Percentiles rank a stretch among this genome's conserved stretches.
These are phyloP conservation scores for Termitomyces sp. DNA, from an alignment of 768 basidiomycete genomes.

Conservation along the genomic window DNA sequence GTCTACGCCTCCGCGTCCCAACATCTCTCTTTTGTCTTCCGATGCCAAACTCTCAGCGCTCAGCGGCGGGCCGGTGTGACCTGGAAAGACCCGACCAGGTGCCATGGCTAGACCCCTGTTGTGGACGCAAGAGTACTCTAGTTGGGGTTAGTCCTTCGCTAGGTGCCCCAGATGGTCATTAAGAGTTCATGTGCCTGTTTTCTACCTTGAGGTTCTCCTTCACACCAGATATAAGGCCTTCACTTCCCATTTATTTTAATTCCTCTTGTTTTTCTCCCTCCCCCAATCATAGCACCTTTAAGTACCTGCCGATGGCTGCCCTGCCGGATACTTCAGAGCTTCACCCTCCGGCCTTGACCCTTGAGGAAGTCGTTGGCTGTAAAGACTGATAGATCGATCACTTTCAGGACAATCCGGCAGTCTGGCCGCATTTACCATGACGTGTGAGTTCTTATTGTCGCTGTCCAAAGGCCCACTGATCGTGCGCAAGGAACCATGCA, in stretches of 20 bases:
- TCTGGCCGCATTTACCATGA: conserved; percentile 2
- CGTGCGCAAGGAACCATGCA: not conserved
- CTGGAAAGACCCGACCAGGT: not conserved
- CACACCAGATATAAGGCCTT: conserved; percentile 8
- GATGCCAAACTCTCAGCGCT: not conserved
- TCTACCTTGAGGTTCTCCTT: conserved; percentile 4
- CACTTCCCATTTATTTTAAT: conserved; percentile 4
- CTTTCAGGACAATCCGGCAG: not conserved
- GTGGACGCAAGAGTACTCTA: not conserved
- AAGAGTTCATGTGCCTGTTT: conserved; percentile 13
- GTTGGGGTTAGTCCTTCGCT: conserved; percentile 9
- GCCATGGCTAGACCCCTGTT: not conserved
- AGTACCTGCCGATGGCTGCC: not conserved
- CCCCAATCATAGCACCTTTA: not conserved
- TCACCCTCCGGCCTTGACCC: not conserved
- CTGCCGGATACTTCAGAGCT: not conserved
- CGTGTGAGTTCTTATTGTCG: not conserved
- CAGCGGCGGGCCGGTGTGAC: not conserved
- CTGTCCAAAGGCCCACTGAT: not conserved
- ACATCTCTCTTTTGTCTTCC: not conserved
- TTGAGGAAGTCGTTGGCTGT: not conserved
- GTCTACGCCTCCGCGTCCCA: not conserved
- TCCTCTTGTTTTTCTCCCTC: not conserved
- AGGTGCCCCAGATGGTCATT: conserved; percentile 1
- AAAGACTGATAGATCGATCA: conserved; percentile 4